Evolutionary conservation across 2,329 filamentous ascomycete genomes (phyloP), one percentile per base, ranked within the genome.

Genomic region (Fusarium albidum): DNA sequence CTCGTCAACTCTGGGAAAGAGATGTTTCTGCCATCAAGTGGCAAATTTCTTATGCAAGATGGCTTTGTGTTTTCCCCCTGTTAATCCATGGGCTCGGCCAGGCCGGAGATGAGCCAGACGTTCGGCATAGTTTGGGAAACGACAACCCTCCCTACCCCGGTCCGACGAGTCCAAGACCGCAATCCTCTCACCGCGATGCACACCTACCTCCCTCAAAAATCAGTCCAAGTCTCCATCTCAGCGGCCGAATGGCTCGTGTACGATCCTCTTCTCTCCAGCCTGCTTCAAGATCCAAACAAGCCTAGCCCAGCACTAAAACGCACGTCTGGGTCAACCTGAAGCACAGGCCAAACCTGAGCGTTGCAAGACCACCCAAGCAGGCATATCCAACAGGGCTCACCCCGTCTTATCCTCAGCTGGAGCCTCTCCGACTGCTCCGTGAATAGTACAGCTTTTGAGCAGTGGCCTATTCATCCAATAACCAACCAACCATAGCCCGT

Each of bases 251-350:
- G 27, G 38, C 27, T 40, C 31, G 41, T 41, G 28, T 25, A 17
- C 34, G n/a, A 44, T 37, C 18, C 27, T 42, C 28, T 31, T 49
- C 27, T 42, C 28, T 31, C 42, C 27, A 27, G 13, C 37, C 26
- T 31, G 14, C 21, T n/a, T 15, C 32, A 17, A 49, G 45, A 49
- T 48, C 48, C 25, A 34, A 33, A 29, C 34, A 48, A 49, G 39
- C 42, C 48, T 53, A 51, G 33, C 44, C 41, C 44, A 49, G 44
- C 37, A 53, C 47, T 58, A 56, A 34, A 34, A 42, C 37, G 35
- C 50, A 49, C 31, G 52, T 51, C 49, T 43, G 49, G 49, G 33
- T 44, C 45, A 57, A 59, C 49, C 56, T 57, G 46, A 59, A 54
- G 56, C 56, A 59, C 49, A 55, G 44, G 47, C 52, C 50, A 52